Evolutionary conservation across 306 rosid species (phyloP).

Genomic region (Vicia faba): DNA sequence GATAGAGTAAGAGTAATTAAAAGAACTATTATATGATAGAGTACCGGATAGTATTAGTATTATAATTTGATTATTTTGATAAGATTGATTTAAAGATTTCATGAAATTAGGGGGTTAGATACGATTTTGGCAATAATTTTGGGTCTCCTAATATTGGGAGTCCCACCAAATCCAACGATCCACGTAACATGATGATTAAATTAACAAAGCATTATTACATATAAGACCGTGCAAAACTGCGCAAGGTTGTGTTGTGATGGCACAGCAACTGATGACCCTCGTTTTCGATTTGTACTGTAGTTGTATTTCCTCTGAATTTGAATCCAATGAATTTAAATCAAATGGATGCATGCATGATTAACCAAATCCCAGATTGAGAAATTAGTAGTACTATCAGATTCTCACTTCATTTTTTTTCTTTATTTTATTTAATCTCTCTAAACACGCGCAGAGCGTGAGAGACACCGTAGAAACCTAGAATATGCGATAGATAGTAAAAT

Average conservation of each 20-base stretch:
- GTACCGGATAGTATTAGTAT: too few relatives aligned
- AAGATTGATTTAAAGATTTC: constrained; percentile 33
- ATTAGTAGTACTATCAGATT: constrained; percentile 42
- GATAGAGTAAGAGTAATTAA: too few relatives aligned
- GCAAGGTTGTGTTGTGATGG: constrained; percentile 37
- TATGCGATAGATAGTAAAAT: too few relatives aligned
- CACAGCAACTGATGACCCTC: constrained; percentile 9
- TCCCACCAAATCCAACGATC: constrained; percentile 89
- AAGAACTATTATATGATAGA: too few relatives aligned
- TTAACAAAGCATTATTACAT: constrained; percentile 26
- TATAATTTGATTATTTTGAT: not conserved
- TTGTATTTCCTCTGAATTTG: not conserved
- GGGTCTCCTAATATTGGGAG: constrained; percentile 52
- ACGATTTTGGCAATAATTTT: constrained; percentile 33
- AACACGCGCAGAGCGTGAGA: constrained; percentile 28
- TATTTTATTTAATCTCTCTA: not conserved
- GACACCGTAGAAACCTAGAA: not conserved
- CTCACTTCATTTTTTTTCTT: constrained; percentile 32
- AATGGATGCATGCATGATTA: constrained; percentile 40
- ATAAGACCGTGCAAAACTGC: constrained; percentile 44
- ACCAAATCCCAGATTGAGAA: constrained; percentile 62
- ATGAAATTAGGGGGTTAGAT: constrained; percentile 43
- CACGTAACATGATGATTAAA: constrained; percentile 63
- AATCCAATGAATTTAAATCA: not conserved
- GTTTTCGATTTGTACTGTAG: constrained; percentile 13